Evolutionary conservation across 129 eudicot species (phyloP).

Genomic region (Flaveria trinervia): DNA sequence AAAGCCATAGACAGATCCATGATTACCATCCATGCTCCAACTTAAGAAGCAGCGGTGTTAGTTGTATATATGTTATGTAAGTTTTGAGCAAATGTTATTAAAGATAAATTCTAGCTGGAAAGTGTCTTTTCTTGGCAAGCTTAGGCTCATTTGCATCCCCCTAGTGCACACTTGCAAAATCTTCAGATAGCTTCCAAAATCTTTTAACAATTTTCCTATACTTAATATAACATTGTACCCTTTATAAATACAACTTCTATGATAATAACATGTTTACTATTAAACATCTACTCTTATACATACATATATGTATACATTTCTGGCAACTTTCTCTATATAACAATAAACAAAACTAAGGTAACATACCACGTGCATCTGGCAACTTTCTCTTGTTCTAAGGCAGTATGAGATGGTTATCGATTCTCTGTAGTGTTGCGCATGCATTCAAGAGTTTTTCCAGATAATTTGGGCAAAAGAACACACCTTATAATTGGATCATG

Average conservation of each 20-base stretch:
- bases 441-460: conserved; percentile 24
- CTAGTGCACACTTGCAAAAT: conserved; percentile 13
- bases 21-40: too few species aligned
- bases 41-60: too few species aligned
- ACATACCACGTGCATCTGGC: conserved; percentile 24
- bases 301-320: conserved; percentile 17
- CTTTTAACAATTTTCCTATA: conserved; percentile 25
- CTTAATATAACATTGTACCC: conserved; percentile 25
- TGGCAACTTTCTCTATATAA: conserved; percentile 26
- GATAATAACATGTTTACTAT: conserved; percentile 30
- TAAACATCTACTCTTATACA: conserved; percentile 29
- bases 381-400: conserved; percentile 23
- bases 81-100: too few species aligned
- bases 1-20: too few species aligned
- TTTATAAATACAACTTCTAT: conserved; percentile 42
- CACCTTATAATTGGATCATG: conserved; percentile 26
- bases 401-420: conserved; percentile 13
- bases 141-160: not conserved
- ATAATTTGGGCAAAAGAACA: conserved; percentile 21
- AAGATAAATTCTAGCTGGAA: not conserved
- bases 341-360: conserved; percentile 37
- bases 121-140: not conserved
- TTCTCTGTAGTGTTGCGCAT: conserved; percentile 4
- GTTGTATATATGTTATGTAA: too few species aligned
- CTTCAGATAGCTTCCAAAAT: conserved; percentile 4